Evolutionary conservation across 2,329 filamentous ascomycete genomes (phyloP).

Genomic region (Pochonia chlamydosporia): DNA sequence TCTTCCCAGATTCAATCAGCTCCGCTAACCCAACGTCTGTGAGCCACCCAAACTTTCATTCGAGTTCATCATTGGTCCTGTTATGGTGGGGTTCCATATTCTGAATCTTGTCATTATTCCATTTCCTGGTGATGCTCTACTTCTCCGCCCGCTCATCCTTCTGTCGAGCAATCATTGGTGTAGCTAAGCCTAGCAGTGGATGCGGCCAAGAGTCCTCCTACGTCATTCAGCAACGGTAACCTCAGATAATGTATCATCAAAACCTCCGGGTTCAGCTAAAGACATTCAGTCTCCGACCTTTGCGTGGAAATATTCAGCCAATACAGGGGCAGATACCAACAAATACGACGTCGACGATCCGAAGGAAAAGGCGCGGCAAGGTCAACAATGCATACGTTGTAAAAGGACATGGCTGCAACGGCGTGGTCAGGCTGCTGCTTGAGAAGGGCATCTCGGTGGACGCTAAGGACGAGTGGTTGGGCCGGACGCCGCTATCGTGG

Average conservation of each 20-base stretch:
- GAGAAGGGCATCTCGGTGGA: too few relatives aligned
- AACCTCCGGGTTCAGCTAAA: not conserved
- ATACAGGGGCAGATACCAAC: not conserved
- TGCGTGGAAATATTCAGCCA: not conserved
- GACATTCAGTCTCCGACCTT: not conserved
- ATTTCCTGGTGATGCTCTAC: too few relatives aligned
- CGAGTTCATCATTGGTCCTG: too few relatives aligned
- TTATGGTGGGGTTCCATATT: too few relatives aligned
- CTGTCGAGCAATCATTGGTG: not conserved
- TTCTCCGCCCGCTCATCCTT: not conserved
- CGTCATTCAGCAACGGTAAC: not conserved
- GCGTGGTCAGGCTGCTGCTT: too few relatives aligned
- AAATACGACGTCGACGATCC: not conserved
- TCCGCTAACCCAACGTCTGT: too few relatives aligned
- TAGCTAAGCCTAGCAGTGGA: not conserved
- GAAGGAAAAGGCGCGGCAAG: not conserved
- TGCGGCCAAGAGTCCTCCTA: constrained; percentile 1
- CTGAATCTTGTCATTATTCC: too few relatives aligned
- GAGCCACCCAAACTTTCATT: too few relatives aligned
- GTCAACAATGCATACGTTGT: not conserved
- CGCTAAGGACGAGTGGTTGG: too few relatives aligned
- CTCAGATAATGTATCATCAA: constrained; percentile 1
- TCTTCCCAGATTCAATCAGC: too few relatives aligned
- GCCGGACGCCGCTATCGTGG: too few relatives aligned
- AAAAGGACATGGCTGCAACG: too few relatives aligned